phyloP scores from a whole-genome alignment of 2,329 filamentous ascomycete species.

The Colletotrichum sp. region DNA sequence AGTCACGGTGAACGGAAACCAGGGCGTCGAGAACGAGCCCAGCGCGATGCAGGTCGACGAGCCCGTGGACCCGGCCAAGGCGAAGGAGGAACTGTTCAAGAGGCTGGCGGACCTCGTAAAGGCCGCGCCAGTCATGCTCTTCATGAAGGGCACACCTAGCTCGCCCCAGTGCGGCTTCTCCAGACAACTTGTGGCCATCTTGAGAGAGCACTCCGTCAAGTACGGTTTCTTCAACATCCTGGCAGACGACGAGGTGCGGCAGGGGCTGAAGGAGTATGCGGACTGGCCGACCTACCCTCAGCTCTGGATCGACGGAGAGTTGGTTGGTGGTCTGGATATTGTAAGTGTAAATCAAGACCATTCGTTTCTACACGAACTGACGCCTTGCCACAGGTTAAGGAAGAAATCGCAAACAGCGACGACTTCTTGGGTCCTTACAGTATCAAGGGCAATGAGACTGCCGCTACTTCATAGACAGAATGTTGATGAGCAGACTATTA shows the following conservation, averaged over 20 bases:
- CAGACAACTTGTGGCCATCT: slow-evolving; percentile 82
- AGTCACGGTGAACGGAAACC: slow-evolving; percentile 39
- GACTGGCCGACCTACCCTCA: slow-evolving; percentile 99
- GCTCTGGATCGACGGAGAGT: slow-evolving; percentile 87
- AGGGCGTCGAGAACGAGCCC: slow-evolving; percentile 27
- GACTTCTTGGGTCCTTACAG: slow-evolving; percentile 83
- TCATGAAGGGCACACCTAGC: slow-evolving; percentile 96
- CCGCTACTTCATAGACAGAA: slow-evolving; percentile 32
- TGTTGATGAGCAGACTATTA: not conserved
- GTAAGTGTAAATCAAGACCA: slow-evolving; percentile 58
- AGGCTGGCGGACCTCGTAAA: slow-evolving; percentile 86
- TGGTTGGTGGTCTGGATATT: slow-evolving; percentile 94
- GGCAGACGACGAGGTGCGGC: slow-evolving; percentile 94
- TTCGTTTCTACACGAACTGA: not conserved
- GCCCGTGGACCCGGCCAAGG: slow-evolving; percentile 49
- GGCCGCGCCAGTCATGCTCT: slow-evolving; percentile 96
- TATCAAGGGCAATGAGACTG: slow-evolving; percentile 49
- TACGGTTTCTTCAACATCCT: slow-evolving; percentile 99
- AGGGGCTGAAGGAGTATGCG: slow-evolving; percentile 96
- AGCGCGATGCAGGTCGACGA: slow-evolving; percentile 26
- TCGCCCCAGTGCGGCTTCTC: slow-evolving; percentile 93
- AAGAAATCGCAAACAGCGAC: slow-evolving; percentile 84
- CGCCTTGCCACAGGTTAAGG: slow-evolving; percentile 72
- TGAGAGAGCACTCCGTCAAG: slow-evolving; percentile 89
- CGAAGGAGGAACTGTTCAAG: slow-evolving; percentile 85